Evolutionary conservation across 352 stramenopile genomes (phyloP).

Genomic region (Phytopythium aichiense): DNA sequence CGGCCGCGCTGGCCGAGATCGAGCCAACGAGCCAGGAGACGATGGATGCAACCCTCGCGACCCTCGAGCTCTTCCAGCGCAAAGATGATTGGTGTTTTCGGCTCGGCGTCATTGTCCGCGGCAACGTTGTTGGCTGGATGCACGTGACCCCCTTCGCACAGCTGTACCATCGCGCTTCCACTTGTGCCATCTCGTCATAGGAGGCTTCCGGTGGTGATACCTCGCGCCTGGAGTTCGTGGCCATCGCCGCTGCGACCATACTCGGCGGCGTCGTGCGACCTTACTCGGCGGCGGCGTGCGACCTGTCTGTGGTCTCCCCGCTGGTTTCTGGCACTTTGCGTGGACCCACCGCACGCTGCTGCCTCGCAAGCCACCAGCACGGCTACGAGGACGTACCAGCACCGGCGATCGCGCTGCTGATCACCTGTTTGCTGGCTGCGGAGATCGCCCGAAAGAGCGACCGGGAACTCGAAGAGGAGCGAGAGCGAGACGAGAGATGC

Average conservation of each 20-base stretch:
- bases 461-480: too few species aligned
- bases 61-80: constrained; percentile 73
- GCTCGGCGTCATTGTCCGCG: constrained; percentile 62
- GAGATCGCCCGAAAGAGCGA: not conserved
- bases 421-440: constrained; percentile 31
- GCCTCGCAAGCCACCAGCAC: constrained; percentile 47
- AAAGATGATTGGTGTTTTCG: constrained; percentile 80
- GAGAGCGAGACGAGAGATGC: not conserved
- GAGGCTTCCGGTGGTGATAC: not conserved
- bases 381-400: constrained; percentile 57
- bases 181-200: constrained; percentile 16
- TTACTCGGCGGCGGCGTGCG: constrained; percentile 73
- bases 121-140: constrained; percentile 74
- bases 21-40: constrained; percentile 53
- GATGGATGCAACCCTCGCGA: constrained; percentile 71
- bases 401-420: constrained; percentile 58
- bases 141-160: constrained; percentile 49
- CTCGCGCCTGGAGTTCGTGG: constrained; percentile 16
- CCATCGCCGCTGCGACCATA: constrained; percentile 29
- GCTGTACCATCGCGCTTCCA: constrained; percentile 29
- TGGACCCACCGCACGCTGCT: constrained; percentile 39
- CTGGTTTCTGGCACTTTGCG: constrained; percentile 62
- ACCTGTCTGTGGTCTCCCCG: constrained; percentile 67
- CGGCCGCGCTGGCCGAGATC: constrained; percentile 21
- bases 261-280: constrained; percentile 68